phyloP scores from a whole-genome alignment of 2,329 filamentous ascomycete genomes.

The Phyllosticta capitalensis region DNA sequence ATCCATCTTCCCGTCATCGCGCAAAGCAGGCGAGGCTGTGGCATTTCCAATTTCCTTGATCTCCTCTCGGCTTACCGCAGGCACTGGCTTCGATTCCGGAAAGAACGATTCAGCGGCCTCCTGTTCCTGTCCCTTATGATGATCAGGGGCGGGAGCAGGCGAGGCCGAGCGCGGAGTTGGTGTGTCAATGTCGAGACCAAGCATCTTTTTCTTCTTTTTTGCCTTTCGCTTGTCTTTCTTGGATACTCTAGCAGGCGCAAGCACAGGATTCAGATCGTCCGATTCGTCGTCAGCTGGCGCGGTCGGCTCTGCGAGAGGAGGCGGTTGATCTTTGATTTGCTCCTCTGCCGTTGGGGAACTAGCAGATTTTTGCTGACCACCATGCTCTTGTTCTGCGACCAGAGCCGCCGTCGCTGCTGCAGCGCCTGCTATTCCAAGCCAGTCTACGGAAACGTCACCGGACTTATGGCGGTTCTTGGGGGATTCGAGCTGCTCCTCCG shows the following conservation, averaged over 20 bases:
- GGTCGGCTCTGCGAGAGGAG: neutral
- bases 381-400: neutral
- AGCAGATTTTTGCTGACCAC: neutral
- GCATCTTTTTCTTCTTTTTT: neutral
- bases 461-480: neutral
- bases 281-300: neutral
- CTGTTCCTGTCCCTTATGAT: neutral
- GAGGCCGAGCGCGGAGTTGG: neutral
- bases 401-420: neutral
- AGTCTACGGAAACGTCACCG: neutral
- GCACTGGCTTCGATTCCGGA: neutral
- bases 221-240: neutral
- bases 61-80: neutral
- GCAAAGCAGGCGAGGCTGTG: neutral
- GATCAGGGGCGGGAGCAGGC: neutral
- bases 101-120: neutral
- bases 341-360: neutral
- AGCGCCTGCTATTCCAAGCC: neutral
- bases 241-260: neutral
- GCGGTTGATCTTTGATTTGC: neutral
- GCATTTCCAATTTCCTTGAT: neutral
- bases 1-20: neutral
- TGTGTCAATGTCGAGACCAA: neutral
- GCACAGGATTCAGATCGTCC: neutral
- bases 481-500: neutral